Conservation (phyloP, 2,329 filamentous ascomycete genomes). For the Aspergillus sp. region DNA sequence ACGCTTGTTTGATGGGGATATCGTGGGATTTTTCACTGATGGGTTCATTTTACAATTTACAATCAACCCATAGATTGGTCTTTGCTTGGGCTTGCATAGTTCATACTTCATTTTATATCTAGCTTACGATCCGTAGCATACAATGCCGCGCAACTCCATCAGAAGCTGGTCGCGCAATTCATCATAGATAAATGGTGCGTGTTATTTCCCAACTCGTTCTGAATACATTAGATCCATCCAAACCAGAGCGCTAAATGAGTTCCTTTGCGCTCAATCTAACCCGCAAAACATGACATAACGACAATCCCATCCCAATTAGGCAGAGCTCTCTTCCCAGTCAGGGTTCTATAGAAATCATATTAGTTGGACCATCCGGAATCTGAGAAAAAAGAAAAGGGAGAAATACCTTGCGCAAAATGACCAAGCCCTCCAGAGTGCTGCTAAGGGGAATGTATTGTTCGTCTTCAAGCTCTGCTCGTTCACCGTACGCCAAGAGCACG, state of each 20-base stretch:
- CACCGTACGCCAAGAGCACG: constrained; percentile 87
- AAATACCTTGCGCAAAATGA: constrained; percentile 90
- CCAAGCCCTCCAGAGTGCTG: constrained; percentile 86
- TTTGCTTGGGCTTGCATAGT: too few relatives aligned
- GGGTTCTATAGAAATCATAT: constrained; percentile 35
- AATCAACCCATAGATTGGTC: too few relatives aligned
- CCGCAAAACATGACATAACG: constrained; percentile 10
- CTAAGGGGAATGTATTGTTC: constrained; percentile 93
- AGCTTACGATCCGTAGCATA: not conserved
- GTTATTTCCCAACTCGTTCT: constrained; percentile 28
- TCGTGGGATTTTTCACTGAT: too few relatives aligned
- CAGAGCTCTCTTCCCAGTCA: constrained; percentile 37
- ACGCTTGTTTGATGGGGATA: not conserved
- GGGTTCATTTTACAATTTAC: too few relatives aligned
- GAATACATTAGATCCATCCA: constrained; percentile 31
- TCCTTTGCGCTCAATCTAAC: constrained; percentile 13
- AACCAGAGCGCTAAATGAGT: constrained; percentile 16
- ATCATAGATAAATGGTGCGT: constrained; percentile 19
- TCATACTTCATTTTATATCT: too few relatives aligned
- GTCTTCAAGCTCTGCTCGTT: constrained; percentile 93
- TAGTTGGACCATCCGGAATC: constrained; percentile 12
- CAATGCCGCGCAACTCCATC: constrained; percentile 2
- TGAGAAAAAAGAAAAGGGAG: not conserved
- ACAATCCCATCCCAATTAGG: constrained; percentile 23
- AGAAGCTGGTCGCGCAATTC: constrained; percentile 1